Evolutionary conservation across 2,329 filamentous ascomycete species (phyloP).

Genomic region (Aureobasidium sp.): DNA sequence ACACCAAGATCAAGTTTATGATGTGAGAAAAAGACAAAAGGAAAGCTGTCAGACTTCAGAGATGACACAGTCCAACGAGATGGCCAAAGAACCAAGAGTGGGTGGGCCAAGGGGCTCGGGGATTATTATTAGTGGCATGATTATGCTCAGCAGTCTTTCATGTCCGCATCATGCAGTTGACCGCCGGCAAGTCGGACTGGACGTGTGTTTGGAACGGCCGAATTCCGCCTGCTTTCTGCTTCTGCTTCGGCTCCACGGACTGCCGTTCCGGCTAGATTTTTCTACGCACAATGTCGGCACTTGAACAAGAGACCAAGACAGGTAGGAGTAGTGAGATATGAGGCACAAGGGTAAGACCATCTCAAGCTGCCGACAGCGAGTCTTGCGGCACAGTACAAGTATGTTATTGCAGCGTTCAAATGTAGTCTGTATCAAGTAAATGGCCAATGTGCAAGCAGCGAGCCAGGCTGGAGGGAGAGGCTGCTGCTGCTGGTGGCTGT

Average conservation of each 20-base stretch:
- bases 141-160: conserved; percentile 1
- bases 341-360: too few species aligned
- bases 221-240: background rate
- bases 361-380: background rate
- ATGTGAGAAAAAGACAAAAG: background rate
- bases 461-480: background rate
- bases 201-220: background rate
- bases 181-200: background rate
- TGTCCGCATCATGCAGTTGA: conserved; percentile 12
- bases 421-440: background rate
- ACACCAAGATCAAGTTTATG: background rate
- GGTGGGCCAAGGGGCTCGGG: background rate
- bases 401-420: background rate
- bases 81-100: background rate
- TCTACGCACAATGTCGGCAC: background rate
- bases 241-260: conserved; percentile 1
- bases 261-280: background rate
- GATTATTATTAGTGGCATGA: background rate
- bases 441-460: background rate
- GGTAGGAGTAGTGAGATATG: background rate
- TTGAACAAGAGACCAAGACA: background rate
- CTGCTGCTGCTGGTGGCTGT: background rate
- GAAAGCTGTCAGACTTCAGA: background rate
- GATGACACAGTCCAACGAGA: background rate
- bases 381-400: background rate